Percentiles rank a stretch among this genome's conserved stretches.
Evolutionary conservation across 2,329 filamentous ascomycete genomes (phyloP).

Genomic region (Aspergillus udagawae): DNA sequence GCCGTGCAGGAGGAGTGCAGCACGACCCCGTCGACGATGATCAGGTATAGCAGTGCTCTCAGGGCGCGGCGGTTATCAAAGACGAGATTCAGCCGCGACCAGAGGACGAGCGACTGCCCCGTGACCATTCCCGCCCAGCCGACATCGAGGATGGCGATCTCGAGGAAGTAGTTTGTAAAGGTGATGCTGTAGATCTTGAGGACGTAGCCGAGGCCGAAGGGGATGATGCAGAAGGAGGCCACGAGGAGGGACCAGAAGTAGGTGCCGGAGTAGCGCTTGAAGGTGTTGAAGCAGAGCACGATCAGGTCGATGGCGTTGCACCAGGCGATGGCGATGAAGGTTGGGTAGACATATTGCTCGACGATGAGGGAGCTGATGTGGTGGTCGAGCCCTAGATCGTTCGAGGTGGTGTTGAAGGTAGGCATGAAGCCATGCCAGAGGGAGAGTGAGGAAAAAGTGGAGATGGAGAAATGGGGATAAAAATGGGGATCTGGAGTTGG

Average conservation of each 20-base stretch:
- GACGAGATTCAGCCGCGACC: constrained; percentile 47
- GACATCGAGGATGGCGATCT: constrained; percentile 36
- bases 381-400: constrained; percentile 5
- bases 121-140: constrained; percentile 48
- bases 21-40: constrained; percentile 41
- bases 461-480: not conserved
- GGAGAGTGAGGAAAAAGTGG: not conserved
- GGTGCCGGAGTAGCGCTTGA: constrained; percentile 42
- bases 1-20: constrained; percentile 41
- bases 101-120: constrained; percentile 47
- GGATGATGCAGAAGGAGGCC: constrained; percentile 40
- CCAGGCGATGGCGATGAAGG: constrained; percentile 41
- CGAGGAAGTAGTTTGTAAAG: constrained; percentile 30
- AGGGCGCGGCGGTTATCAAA: constrained; percentile 34
- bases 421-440: constrained; percentile 8
- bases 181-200: constrained; percentile 41
- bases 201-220: constrained; percentile 45
- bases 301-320: constrained; percentile 48
- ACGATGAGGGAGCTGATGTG: constrained; percentile 1
- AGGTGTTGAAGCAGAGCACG: constrained; percentile 45
- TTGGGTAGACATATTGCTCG: constrained; percentile 31
- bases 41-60: constrained; percentile 39
- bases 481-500: not conserved
- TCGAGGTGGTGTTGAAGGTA: constrained; percentile 4
- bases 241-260: constrained; percentile 49